Evolutionary conservation across 331 rosid species (phyloP).

Genomic region (Dryas integrifolia): DNA sequence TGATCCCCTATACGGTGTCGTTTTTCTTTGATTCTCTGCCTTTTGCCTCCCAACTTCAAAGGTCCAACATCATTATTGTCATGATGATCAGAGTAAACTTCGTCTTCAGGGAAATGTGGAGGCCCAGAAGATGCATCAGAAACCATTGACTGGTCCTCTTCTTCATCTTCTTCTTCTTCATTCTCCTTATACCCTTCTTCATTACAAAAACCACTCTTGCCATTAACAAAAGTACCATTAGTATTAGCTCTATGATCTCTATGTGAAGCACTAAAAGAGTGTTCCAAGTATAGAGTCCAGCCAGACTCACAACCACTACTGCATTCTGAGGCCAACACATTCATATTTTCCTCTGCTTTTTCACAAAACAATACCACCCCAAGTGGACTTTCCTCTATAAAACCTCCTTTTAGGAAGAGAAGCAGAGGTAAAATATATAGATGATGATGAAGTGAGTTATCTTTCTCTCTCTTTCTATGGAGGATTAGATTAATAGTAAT

Average conservation of each 20-base stretch:
- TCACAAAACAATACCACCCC: neutral
- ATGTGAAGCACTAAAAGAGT: slow-evolving; percentile 51
- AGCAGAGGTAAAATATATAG: slow-evolving; percentile 4
- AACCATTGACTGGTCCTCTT: slow-evolving; percentile 85
- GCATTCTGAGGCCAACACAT: slow-evolving; percentile 61
- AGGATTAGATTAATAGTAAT: neutral
- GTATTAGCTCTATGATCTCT: neutral
- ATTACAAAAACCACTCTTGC: slow-evolving; percentile 22
- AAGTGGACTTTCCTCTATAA: neutral
- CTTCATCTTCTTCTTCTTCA: slow-evolving; percentile 39
- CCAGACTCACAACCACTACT: slow-evolving; percentile 86
- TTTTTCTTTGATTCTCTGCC: slow-evolving; percentile 41
- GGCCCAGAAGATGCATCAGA: slow-evolving; percentile 99
- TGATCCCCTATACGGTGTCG: slow-evolving; percentile 29
- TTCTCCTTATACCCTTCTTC: slow-evolving; percentile 19
- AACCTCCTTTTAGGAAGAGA: slow-evolving; percentile 7
- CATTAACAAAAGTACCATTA: neutral
- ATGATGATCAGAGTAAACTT: slow-evolving; percentile 34
- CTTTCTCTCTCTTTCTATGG: slow-evolving; percentile 11
- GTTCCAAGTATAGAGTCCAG: slow-evolving; percentile 86
- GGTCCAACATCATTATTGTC: slow-evolving; percentile 17
- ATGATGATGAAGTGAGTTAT: neutral
- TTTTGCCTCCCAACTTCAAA: slow-evolving; percentile 36
- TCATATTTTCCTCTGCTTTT: slow-evolving; percentile 33
- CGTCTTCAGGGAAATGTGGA: slow-evolving; percentile 60